These are phyloP conservation scores for Inonotus hispidus DNA, from an alignment of 1,284 basidiomycete species.

Conservation along the genomic window DNA sequence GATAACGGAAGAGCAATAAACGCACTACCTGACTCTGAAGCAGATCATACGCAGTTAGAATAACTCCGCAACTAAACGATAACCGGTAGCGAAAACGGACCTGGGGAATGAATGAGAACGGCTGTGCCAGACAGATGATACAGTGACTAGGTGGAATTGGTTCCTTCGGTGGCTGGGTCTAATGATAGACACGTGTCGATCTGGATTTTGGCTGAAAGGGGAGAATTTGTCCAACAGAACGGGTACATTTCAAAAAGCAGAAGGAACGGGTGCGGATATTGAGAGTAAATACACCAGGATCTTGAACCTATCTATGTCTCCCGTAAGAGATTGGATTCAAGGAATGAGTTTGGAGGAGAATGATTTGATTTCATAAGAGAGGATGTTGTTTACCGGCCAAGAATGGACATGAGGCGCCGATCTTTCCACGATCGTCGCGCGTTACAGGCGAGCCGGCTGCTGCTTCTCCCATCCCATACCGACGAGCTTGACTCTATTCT, in stretches of 20 bases:
- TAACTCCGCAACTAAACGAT: neutral
- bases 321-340: neutral
- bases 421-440: slow-evolving; percentile 1
- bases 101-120: neutral
- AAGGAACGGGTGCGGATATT: neutral
- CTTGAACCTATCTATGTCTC: neutral
- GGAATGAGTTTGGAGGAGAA: neutral
- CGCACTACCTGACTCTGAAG: neutral
- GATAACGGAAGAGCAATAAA: neutral
- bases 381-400: neutral
- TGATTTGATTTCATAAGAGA: neutral
- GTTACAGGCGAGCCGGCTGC: neutral
- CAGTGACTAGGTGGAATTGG: neutral
- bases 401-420: neutral
- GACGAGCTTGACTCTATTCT: neutral
- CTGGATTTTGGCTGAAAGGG: neutral
- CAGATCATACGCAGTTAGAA: neutral
- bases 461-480: neutral
- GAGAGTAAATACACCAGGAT: neutral
- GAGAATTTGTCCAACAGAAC: neutral
- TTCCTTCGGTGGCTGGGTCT: neutral
- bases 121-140: neutral
- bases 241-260: neutral
- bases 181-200: slow-evolving; percentile 1
- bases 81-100: slow-evolving; percentile 1